Base-by-base conservation (phyloP, 1,139 yeast species). In the Scheffersomyces parashehatae region DNA sequence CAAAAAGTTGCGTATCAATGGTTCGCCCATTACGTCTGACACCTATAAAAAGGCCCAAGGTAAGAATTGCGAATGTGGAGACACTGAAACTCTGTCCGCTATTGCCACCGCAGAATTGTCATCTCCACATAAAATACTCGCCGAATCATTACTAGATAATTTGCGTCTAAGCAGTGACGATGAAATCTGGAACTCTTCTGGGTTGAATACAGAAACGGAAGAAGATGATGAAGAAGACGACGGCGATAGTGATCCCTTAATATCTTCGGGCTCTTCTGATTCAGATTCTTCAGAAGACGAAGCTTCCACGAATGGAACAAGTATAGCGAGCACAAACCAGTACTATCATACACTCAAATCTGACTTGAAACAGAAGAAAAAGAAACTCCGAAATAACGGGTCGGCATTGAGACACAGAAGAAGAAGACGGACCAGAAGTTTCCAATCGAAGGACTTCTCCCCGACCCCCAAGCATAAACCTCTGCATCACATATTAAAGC, bases 391-490 rank as follows among this genome's bases (percentile, higher is more conserved):
- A 14, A 20, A 31, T 24, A 31, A 31, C 5, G 35, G 35, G 5
- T 14, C 35, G 11, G 15, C 20, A 20, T 39, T 10, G 14, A 29
- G 15, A 12, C 41, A 8, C 34, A 39, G 44, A 48, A 45, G 34
- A 40, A 38, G 40, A 28, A 36, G 37, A 36, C 14, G 32, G 31
- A 28, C 20, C 15, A 39, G 30, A 43, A 42, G 15, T 42, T 38
- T 31, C 26, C 34, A 29, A 38, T 33, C 41, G 37, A 47, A 48
- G 37, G 45, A 38, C 36, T 37, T 39, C n/a, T 69, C 75, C 1
- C 77, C 77, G 0, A 68, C 73, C 0, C 78, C 76, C 0, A 73
- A 73, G 45, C 75, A 70, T 46, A 63, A 65, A 43, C 79, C 79
- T 2, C 69, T 74, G 12, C 79, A 74, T 52, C 70, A 68, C 39